Evolutionary conservation across 495 filamentous ascomycete species (phyloP).

Genomic region (Chaetomium fimeti): DNA sequence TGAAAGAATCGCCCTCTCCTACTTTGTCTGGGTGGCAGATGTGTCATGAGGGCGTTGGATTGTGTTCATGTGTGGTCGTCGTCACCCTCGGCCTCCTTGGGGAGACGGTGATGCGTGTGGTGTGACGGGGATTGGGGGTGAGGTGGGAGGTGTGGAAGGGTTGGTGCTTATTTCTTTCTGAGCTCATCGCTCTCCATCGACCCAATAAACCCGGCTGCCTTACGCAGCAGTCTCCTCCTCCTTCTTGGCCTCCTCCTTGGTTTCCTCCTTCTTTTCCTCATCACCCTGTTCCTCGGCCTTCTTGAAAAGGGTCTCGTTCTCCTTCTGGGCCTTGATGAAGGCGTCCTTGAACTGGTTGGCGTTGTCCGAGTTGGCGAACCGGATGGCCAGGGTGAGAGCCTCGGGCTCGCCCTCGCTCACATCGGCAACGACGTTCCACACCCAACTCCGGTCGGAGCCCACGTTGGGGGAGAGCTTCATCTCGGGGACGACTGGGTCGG

Average conservation of each 20-base stretch:
- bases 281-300: constrained; percentile 41
- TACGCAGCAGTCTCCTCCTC: constrained; percentile 25
- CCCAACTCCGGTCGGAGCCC: constrained; percentile 96
- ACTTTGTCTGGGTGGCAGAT: constrained; percentile 4
- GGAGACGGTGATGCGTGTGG: not conserved
- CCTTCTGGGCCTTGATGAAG: constrained; percentile 96
- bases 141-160: not conserved
- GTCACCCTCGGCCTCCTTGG: constrained; percentile 10
- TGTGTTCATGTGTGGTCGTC: constrained; percentile 13
- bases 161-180: constrained; percentile 24
- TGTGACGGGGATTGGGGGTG: not conserved
- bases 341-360: constrained; percentile 97
- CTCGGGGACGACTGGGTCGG: constrained; percentile 77
- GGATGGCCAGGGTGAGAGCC: constrained; percentile 92
- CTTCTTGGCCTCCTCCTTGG: constrained; percentile 29
- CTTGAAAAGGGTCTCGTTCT: constrained; percentile 83
- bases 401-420: constrained; percentile 98
- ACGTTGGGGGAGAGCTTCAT: constrained; percentile 99
- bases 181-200: constrained; percentile 25
- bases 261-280: constrained; percentile 26
- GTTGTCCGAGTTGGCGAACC: constrained; percentile 97
- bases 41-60: constrained; percentile 4
- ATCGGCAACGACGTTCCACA: constrained; percentile 97
- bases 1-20: constrained; percentile 10
- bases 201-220: not conserved